Evolutionary conservation across 805 yeast genomes (phyloP), one percentile per base, ranked within the genome.

Genomic region (Candida railenensis): DNA sequence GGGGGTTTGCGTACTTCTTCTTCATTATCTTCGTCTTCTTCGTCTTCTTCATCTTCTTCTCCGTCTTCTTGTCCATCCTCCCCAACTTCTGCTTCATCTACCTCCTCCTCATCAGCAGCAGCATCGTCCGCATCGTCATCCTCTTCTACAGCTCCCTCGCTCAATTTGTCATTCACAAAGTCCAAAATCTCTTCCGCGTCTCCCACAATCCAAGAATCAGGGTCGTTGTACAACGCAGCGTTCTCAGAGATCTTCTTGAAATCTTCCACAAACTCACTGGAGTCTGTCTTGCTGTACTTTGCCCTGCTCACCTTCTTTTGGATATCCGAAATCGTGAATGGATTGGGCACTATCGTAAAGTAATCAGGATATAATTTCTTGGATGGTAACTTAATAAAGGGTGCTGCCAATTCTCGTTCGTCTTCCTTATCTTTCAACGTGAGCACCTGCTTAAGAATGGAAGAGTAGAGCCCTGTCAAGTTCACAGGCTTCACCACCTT

Each of bases 171-270:
- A 42, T 74, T 66, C 12, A 86, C 88, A 55, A 76, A 80, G 20
- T 80, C 76, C 42, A 71, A 71, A 41, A 89, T 77, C 47, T 69
- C 72, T 14, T 65, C 61, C 1, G 95, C 84, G 60, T 86, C 87
- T 38, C 70, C 71, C 1, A 87, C 92, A 44, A 89, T 84, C 58
- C 81, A 69, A 7, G 74, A 69, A 16, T 61, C 67, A 1, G 74
- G 71, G 50, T 68, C 74, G 53, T 72, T 72, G 56, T 69, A 72
- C 34, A 58, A 58, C 36, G 59, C 58, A 8, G 77, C 76, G 49
- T 72, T 72, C 47, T 66, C 71, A 25, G 63, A 52, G 46, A 72
- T 53, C 42, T 62, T 56, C 48, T 61, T 55, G 54, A 72, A 69
- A 51, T 71, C 76, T 12, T 43, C 63, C 38, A 67, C 40, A 47